A percentile compares a stretch with the other conserved stretches of the same genome.
phyloP scores from a whole-genome alignment of 129 eudicot genomes.

The Centella asiatica region DNA sequence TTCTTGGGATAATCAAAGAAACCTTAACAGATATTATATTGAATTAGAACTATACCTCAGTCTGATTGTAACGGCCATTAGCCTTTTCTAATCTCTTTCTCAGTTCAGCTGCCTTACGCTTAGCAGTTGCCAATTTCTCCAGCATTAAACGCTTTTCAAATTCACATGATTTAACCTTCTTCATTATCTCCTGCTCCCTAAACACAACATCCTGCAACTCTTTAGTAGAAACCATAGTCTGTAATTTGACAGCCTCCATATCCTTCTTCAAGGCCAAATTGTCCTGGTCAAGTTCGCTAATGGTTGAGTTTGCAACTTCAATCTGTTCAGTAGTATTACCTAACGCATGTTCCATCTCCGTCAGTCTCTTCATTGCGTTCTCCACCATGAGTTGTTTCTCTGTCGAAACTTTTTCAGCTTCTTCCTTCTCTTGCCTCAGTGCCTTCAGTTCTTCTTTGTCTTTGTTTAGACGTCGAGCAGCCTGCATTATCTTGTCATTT shows the following conservation, averaged over 20 bases:
- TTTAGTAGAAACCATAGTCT: constrained; percentile 18
- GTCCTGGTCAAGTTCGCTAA: constrained; percentile 38
- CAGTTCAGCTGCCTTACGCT: constrained; percentile 17
- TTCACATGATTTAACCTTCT: constrained; percentile 25
- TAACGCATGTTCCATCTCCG: constrained; percentile 48
- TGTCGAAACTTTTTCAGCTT: constrained; percentile 29
- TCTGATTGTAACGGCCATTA: constrained; percentile 29
- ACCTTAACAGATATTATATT: neutral
- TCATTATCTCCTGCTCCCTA: constrained; percentile 35
- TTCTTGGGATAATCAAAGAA: neutral
- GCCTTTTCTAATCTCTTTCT: constrained; percentile 27
- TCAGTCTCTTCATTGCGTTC: constrained; percentile 33
- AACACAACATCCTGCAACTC: constrained; percentile 27
- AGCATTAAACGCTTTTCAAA: constrained; percentile 27
- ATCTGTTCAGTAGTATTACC: constrained; percentile 25
- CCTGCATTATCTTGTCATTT: constrained; percentile 50
- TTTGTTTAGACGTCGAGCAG: constrained; percentile 41
- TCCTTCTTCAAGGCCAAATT: constrained; percentile 26
- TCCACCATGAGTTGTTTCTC: constrained; percentile 39
- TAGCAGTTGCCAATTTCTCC: constrained; percentile 30
- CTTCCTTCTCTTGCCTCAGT: constrained; percentile 52
- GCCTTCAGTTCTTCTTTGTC: constrained; percentile 44
- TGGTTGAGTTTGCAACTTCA: constrained; percentile 26
- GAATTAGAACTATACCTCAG: constrained; percentile 31
- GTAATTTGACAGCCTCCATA: constrained; percentile 24